Conservation (phyloP, 305 asterid species). For the Nicotiana rustica region DNA sequence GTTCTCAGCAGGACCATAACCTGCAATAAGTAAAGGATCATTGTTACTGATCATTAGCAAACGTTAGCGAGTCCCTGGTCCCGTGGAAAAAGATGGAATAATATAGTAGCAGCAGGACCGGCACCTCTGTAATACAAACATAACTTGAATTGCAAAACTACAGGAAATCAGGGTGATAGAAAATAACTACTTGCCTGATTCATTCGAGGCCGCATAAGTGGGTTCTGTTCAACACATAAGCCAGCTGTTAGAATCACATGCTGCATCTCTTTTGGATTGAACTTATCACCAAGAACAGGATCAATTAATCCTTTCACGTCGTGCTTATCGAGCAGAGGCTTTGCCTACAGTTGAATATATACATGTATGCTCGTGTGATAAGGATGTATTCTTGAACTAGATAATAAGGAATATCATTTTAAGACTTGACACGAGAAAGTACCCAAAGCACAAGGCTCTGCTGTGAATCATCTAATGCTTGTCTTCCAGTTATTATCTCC, state of each 20-base stretch:
- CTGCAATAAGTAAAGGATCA: slow-evolving; percentile 41
- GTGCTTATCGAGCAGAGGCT: slow-evolving; percentile 61
- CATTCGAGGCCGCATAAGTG: slow-evolving; percentile 68
- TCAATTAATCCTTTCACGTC: slow-evolving; percentile 52
- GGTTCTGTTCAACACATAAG: slow-evolving; percentile 54
- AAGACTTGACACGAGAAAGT: background rate
- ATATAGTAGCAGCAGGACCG: background rate
- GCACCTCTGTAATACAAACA: background rate
- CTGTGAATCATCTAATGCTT: slow-evolving; percentile 62
- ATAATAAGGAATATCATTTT: background rate
- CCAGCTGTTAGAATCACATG: slow-evolving; percentile 57
- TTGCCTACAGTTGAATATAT: slow-evolving; percentile 52
- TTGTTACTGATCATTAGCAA: background rate
- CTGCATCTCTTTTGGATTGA: slow-evolving; percentile 51
- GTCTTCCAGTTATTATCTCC: slow-evolving; percentile 70
- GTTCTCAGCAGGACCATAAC: slow-evolving; percentile 49
- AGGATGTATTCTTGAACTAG: background rate
- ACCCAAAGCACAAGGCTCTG: slow-evolving; percentile 77
- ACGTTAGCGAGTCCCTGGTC: background rate
- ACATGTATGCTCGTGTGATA: background rate
- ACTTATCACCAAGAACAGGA: slow-evolving; percentile 53
- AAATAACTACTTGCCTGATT: slow-evolving; percentile 53
- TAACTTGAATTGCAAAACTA: background rate
- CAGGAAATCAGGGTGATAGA: background rate
- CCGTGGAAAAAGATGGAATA: background rate